Base-by-base conservation (phyloP, 805 yeast genomes). In the Sugiyamaella marilandica region DNA sequence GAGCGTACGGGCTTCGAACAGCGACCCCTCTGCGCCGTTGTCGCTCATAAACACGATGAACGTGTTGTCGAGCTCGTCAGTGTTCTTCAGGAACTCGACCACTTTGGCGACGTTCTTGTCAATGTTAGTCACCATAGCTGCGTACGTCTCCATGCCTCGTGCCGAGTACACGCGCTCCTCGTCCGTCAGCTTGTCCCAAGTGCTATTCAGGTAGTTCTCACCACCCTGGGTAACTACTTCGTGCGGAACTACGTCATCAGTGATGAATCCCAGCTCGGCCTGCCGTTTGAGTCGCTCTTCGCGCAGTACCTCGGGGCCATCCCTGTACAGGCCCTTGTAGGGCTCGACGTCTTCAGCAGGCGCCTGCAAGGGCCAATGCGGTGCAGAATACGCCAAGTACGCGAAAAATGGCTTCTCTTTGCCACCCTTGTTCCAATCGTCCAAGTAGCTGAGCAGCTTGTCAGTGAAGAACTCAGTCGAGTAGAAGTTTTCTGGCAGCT, bases 351-450 rank as follows among this genome's bases (percentile, higher is more conserved):
- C 61, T 7, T 74, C 75, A 45, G 64, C 63, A n/a, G 83, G 83
- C 0, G 84, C 84, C 63, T 80, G 84, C 59, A 74, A 72, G 13
- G 84, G 84, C 84, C 84, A 81, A 59, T 80, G 84, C 2, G 84
- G 84, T 1, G 84, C 84, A 4, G 83, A 79, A 56, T 76, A 80
- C 10, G 84, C 80, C 53, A 81, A 66, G 19, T 70, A 63, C 2
- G 82, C 80, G 50, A 79, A 76, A 55, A 77, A 81, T 10, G 84
- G 84, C 58, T 76, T 67, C n/a, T 68, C 77, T 3, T 60, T 58
- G 47, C 79, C 65, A 2, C 56, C 51, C 2, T 62, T 59, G 5
- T 61, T 57, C 49, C 37, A 33, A 26, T 57, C 60, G 8, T 54
- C 45, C 49, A 75, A 60, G 41, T 64, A 72, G 33, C 70, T 73